Conservation (phyloP, 306 rosid species). For the Castanopsis chinensis region DNA sequence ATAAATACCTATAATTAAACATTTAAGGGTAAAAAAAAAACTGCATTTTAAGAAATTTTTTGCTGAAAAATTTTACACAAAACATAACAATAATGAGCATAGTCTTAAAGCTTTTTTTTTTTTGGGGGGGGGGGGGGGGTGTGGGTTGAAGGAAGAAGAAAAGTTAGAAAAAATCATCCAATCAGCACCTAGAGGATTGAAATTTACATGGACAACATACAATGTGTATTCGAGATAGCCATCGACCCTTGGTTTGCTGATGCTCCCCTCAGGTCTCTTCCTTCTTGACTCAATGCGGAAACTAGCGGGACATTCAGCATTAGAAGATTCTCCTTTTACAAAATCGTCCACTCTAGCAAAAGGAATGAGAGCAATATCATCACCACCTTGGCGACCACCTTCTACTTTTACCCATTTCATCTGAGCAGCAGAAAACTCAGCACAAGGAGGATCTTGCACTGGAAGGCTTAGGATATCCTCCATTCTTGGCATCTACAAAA, state of each 20-base stretch:
- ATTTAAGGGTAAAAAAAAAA: neutral
- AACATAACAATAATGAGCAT: neutral
- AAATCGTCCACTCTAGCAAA: constrained; percentile 75
- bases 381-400: constrained; percentile 87
- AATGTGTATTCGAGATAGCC: constrained; percentile 76
- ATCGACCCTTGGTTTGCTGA: constrained; percentile 78
- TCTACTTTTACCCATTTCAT: constrained; percentile 69
- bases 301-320: constrained; percentile 65
- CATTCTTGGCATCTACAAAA: constrained; percentile 68
- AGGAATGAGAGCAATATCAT: constrained; percentile 71
- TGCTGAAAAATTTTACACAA: neutral
- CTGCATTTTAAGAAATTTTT: neutral
- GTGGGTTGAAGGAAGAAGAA: neutral
- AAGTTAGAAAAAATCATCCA: neutral
- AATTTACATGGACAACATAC: constrained; percentile 34
- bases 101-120: neutral
- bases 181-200: neutral
- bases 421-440: constrained; percentile 63
- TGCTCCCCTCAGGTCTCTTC: constrained; percentile 59
- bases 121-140: neutral
- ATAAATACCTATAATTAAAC: neutral
- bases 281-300: constrained; percentile 75
- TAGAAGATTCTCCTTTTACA: constrained; percentile 73
- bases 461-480: constrained; percentile 81
- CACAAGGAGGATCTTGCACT: constrained; percentile 60